Evolutionary conservation across 164 flowering plant species (phyloP).

Genomic region (Liriodendron chinense): DNA sequence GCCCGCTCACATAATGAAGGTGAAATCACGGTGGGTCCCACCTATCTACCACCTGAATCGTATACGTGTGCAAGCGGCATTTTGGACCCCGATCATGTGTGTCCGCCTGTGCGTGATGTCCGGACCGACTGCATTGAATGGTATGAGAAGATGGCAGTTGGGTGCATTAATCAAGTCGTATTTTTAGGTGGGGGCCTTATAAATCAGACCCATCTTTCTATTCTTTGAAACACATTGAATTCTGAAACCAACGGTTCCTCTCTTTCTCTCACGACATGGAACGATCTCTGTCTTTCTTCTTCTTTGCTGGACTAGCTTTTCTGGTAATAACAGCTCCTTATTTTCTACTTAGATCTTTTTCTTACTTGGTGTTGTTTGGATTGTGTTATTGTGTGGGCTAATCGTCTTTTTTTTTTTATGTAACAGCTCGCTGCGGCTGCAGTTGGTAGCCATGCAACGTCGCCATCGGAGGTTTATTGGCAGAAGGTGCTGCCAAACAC

Average conservation of each 20-base stretch:
- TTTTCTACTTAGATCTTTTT: neutral
- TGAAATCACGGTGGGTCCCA: too few relatives aligned
- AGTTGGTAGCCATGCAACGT: conserved; percentile 23
- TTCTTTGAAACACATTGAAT: neutral
- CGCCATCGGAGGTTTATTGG: conserved; percentile 37
- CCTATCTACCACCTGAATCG: neutral
- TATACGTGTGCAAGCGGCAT: neutral
- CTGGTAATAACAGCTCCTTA: neutral
- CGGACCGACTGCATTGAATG: too few relatives aligned
- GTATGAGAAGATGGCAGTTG: too few relatives aligned
- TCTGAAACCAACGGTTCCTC: neutral
- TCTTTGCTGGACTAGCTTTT: neutral
- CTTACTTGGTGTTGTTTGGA: neutral
- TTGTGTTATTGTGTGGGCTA: neutral
- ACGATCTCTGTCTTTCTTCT: neutral
- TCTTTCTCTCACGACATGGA: neutral
- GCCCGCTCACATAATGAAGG: neutral
- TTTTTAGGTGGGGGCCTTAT: neutral
- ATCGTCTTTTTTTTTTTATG: neutral
- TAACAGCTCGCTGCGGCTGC: conserved; percentile 18
- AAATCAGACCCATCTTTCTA: neutral
- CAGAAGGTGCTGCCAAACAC: conserved; percentile 32
- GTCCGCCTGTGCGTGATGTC: neutral
- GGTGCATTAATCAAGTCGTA: too few relatives aligned
- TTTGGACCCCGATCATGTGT: neutral